These are phyloP conservation scores for Vitis amurensis DNA, from an alignment of 164 flowering plant genomes.

Conservation along the genomic window DNA sequence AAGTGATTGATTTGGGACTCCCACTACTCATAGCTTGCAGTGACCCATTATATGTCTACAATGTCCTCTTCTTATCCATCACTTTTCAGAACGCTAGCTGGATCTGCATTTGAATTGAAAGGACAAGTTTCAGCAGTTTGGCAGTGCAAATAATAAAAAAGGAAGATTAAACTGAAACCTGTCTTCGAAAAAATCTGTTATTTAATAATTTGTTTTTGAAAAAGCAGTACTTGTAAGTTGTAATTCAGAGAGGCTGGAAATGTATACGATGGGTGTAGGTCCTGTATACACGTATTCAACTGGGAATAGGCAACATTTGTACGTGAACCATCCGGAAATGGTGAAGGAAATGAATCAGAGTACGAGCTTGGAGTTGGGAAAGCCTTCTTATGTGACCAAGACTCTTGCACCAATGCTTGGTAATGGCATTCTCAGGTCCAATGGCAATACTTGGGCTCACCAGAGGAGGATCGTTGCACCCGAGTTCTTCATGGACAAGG, in stretches of 20 bases:
- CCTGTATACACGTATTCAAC: conserved; percentile 47
- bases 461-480: conserved; percentile 60
- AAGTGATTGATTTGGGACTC: no score
- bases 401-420: conserved; percentile 52
- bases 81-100: no score
- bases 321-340: conserved; percentile 44
- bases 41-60: no score
- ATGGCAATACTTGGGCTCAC: conserved; percentile 49
- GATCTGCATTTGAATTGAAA: no score
- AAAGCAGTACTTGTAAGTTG: neutral
- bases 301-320: conserved; percentile 50
- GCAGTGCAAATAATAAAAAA: no score
- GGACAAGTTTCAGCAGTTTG: no score
- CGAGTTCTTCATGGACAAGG: conserved; percentile 57
- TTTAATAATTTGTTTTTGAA: neutral
- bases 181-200: no score
- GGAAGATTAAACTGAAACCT: no score
- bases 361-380: conserved; percentile 39
- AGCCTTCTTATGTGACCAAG: conserved; percentile 48
- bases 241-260: no score
- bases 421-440: conserved; percentile 50
- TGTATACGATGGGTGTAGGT: conserved; percentile 26
- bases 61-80: no score
- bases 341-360: conserved; percentile 52
- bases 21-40: no score